phyloP scores from a whole-genome alignment of 164 flowering plant genomes.

The Umbellularia californica region DNA sequence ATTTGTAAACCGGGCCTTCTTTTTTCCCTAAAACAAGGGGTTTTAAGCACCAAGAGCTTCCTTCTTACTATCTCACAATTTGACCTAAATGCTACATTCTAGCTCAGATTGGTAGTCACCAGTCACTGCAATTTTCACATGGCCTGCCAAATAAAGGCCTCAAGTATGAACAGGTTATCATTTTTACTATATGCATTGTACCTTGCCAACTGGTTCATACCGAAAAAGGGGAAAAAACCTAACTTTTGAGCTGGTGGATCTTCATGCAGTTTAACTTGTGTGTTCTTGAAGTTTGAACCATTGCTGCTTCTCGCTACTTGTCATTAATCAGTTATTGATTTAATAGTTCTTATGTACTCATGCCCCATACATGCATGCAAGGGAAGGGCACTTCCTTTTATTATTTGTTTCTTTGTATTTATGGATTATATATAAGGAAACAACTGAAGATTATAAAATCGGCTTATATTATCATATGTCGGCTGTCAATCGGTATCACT shows the following conservation, averaged over 20 bases:
- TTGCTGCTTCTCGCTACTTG: not conserved
- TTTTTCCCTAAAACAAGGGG: no score
- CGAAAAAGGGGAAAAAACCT: no score
- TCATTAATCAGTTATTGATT: not conserved
- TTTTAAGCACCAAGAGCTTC: no score
- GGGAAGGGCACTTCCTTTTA: not conserved
- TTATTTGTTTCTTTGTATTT: not conserved
- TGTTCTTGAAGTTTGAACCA: not conserved
- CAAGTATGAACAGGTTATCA: no score
- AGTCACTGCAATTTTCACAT: no score
- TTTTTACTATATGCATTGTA: no score
- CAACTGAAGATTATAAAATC: not conserved
- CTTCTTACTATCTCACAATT: no score
- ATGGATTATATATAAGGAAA: conserved; percentile 4
- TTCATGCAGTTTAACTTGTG: not conserved
- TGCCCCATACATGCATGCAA: not conserved
- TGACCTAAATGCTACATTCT: not conserved
- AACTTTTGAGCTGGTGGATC: not conserved
- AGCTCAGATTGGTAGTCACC: not conserved
- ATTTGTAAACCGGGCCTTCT: no score
- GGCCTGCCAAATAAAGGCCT: no score
- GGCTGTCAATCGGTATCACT: not conserved
- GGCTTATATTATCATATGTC: not conserved
- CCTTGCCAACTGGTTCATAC: no score
- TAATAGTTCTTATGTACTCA: not conserved